phyloP scores from a whole-genome alignment of 2,329 filamentous ascomycete genomes.

The Bisporella sp. region DNA sequence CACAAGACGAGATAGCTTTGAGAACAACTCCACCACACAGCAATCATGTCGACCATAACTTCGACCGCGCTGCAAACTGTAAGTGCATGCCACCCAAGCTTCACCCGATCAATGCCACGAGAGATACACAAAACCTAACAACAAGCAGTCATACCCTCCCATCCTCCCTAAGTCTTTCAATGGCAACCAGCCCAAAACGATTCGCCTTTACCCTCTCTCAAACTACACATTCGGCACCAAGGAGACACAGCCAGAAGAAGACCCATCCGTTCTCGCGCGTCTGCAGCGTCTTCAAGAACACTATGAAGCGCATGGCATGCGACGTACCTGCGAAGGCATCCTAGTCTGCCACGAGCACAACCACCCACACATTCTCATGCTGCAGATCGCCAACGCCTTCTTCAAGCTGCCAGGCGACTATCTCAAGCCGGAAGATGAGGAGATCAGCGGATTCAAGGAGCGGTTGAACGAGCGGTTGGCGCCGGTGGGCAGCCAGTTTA shows the following conservation, averaged over 20 bases:
- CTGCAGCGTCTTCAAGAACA: slow-evolving; percentile 94
- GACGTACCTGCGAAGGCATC: slow-evolving; percentile 92
- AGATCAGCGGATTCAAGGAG: slow-evolving; percentile 89
- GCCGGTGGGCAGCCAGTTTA: slow-evolving; percentile 74
- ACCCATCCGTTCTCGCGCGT: slow-evolving; percentile 88
- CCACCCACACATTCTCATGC: slow-evolving; percentile 96
- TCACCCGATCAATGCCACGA: not conserved
- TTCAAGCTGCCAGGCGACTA: slow-evolving; percentile 99
- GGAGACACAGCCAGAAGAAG: slow-evolving; percentile 95
- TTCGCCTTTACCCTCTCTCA: slow-evolving; percentile 87
- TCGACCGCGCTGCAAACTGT: slow-evolving; percentile 63
- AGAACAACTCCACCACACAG: not conserved
- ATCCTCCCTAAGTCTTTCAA: slow-evolving; percentile 79
- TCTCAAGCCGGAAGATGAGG: slow-evolving; percentile 79
- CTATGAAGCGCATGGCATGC: slow-evolving; percentile 88
- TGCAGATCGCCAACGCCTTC: slow-evolving; percentile 98
- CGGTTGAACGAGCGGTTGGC: slow-evolving; percentile 90
- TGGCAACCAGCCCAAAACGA: slow-evolving; percentile 79
- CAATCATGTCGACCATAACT: slow-evolving; percentile 78
- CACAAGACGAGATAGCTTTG: no score
- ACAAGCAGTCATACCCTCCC: slow-evolving; percentile 54
- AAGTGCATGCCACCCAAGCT: not conserved
- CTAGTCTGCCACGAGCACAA: slow-evolving; percentile 98
- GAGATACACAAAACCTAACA: not conserved
- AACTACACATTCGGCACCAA: slow-evolving; percentile 99